Conservation (phyloP, 345 rosid genomes). For the Salix purpurea region DNA sequence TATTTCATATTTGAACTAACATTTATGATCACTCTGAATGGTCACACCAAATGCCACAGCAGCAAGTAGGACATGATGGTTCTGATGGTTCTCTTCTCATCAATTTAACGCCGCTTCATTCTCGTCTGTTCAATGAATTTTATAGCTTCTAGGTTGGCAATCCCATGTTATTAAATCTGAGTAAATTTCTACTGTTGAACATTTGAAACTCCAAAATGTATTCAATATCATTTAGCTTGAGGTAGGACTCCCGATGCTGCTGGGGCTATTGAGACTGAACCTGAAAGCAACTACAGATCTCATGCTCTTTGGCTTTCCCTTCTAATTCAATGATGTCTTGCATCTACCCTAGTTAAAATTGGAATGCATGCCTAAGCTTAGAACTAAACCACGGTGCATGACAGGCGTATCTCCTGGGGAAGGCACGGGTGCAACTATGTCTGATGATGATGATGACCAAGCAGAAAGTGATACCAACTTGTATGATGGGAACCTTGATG, state of each 20-base stretch:
- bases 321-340: not conserved
- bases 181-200: not conserved
- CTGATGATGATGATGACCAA: slow-evolving; percentile 78
- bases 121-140: not conserved
- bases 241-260: not conserved
- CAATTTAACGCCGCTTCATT: not conserved
- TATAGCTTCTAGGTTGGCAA: too few relatives aligned
- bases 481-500: slow-evolving; percentile 51
- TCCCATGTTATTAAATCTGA: not conserved
- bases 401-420: slow-evolving; percentile 78
- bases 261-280: not conserved
- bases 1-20: not conserved
- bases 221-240: not conserved
- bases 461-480: slow-evolving; percentile 62
- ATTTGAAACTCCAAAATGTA: not conserved
- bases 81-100: not conserved
- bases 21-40: not conserved
- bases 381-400: slow-evolving; percentile 9
- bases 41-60: not conserved
- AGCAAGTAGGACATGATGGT: not conserved
- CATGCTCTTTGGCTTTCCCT: not conserved
- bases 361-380: slow-evolving; percentile 2
- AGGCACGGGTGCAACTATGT: slow-evolving; percentile 85
- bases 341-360: not conserved
- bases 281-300: not conserved